These are phyloP conservation scores for Aureobasidium musti DNA, from an alignment of 2,329 filamentous ascomycete genomes.

Conservation along the genomic window DNA sequence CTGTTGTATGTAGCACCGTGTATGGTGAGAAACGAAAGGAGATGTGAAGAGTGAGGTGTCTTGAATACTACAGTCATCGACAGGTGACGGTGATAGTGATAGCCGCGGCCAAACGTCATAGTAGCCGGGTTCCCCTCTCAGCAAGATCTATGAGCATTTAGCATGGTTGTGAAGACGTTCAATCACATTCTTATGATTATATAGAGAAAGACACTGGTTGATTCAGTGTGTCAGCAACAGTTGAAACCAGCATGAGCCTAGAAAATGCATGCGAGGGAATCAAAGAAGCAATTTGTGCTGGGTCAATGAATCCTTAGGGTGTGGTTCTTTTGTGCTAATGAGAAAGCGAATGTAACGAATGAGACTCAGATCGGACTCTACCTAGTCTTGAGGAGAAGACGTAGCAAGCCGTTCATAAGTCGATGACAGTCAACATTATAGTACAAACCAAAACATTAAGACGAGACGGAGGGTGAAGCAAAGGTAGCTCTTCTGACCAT, in stretches of 20 bases:
- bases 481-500: neutral
- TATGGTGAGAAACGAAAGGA: neutral
- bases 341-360: too few relatives aligned
- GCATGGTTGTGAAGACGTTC: neutral
- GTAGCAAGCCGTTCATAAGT: too few relatives aligned
- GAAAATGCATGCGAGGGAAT: too few relatives aligned
- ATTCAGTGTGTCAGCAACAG: too few relatives aligned
- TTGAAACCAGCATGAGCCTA: too few relatives aligned
- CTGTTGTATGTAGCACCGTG: neutral
- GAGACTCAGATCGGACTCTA: too few relatives aligned
- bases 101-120: slow-evolving; percentile 9
- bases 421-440: too few relatives aligned
- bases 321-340: too few relatives aligned
- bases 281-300: too few relatives aligned
- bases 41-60: neutral
- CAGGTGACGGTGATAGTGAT: slow-evolving; percentile 7
- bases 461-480: neutral
- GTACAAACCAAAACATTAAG: neutral
- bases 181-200: neutral
- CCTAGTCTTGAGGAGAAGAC: too few relatives aligned
- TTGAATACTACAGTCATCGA: neutral
- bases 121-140: neutral
- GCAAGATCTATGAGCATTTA: neutral
- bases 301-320: too few relatives aligned
- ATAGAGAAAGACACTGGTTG: neutral